Evolutionary conservation across 345 rosid species (phyloP).

Genomic region (Gossypium longicalyx): DNA sequence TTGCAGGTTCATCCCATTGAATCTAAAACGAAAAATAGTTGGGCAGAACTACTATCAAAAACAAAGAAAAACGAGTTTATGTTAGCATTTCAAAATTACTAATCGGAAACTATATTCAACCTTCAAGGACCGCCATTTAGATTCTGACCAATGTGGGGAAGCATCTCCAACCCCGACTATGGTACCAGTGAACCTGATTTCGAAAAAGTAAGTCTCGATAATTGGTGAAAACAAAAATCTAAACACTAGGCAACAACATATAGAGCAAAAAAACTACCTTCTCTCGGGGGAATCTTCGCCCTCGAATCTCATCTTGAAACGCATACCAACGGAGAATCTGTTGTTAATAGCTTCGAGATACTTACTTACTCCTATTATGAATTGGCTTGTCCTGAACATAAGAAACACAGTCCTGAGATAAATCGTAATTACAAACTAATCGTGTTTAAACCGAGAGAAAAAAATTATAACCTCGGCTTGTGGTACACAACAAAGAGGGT

Average conservation of each 20-base stretch:
- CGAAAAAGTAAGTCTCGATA: neutral
- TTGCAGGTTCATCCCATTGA: slow-evolving; percentile 82
- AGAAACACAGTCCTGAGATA: neutral
- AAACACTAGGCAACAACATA: neutral
- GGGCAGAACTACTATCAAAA: slow-evolving; percentile 20
- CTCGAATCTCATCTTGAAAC: slow-evolving; percentile 78
- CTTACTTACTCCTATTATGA: slow-evolving; percentile 56
- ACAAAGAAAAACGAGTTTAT: slow-evolving; percentile 2
- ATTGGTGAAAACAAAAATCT: neutral
- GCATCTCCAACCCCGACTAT: slow-evolving; percentile 58
- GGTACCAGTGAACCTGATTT: slow-evolving; percentile 59
- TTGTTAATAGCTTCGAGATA: slow-evolving; percentile 42
- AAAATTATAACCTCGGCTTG: slow-evolving; percentile 56
- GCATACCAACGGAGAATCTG: slow-evolving; percentile 49
- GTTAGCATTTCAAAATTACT: slow-evolving; percentile 3
- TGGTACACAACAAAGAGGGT: slow-evolving; percentile 66
- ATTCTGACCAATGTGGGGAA: slow-evolving; percentile 59
- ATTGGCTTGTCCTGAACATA: slow-evolving; percentile 55
- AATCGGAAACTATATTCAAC: slow-evolving; percentile 28
- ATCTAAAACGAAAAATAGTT: slow-evolving; percentile 29
- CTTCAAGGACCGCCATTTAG: slow-evolving; percentile 74
- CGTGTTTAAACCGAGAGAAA: neutral
- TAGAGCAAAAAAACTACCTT: slow-evolving; percentile 26
- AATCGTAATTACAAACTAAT: neutral
- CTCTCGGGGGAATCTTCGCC: slow-evolving; percentile 74